Conservation (phyloP, 1,284 basidiomycete species). For the Moesziomyces antarcticus region DNA sequence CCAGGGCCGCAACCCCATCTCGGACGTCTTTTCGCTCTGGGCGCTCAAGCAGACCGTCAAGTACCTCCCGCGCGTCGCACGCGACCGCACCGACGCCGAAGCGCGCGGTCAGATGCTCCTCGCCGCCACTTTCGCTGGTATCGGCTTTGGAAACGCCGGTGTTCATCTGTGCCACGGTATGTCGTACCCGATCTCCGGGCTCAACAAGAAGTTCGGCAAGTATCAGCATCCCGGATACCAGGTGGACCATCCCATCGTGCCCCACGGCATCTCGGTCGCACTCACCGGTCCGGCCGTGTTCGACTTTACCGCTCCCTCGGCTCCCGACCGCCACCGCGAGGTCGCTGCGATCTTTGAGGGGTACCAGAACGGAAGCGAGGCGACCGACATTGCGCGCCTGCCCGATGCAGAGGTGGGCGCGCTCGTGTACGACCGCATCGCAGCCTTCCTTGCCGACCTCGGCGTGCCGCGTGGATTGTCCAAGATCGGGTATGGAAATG, state of each 20-base stretch:
- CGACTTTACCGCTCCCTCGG: conserved; percentile 69
- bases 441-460: conserved; percentile 85
- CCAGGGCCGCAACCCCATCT: conserved; percentile 92
- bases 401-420: conserved; percentile 84
- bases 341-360: conserved; percentile 84
- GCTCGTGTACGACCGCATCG: conserved; percentile 87
- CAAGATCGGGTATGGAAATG: conserved; percentile 79
- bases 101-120: conserved; percentile 91
- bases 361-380: conserved; percentile 38
- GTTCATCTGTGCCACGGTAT: conserved; percentile 71
- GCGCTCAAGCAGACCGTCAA: conserved; percentile 89
- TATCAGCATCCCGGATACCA: conserved; percentile 74
- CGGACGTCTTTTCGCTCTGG: conserved; percentile 96
- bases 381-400: conserved; percentile 71
- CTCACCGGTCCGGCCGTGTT: conserved; percentile 51
- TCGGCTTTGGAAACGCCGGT: conserved; percentile 93
- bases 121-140: conserved; percentile 75
- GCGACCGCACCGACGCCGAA: conserved; percentile 79
- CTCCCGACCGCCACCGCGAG: conserved; percentile 89
- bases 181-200: conserved; percentile 71
- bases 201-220: conserved; percentile 81
- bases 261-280: conserved; percentile 72
- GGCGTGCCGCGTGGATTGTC: conserved; percentile 88
- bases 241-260: conserved; percentile 86
- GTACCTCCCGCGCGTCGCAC: conserved; percentile 86